Evolutionary conservation across 345 rosid species (phyloP).

Genomic region (Odontarrhena argentea): DNA sequence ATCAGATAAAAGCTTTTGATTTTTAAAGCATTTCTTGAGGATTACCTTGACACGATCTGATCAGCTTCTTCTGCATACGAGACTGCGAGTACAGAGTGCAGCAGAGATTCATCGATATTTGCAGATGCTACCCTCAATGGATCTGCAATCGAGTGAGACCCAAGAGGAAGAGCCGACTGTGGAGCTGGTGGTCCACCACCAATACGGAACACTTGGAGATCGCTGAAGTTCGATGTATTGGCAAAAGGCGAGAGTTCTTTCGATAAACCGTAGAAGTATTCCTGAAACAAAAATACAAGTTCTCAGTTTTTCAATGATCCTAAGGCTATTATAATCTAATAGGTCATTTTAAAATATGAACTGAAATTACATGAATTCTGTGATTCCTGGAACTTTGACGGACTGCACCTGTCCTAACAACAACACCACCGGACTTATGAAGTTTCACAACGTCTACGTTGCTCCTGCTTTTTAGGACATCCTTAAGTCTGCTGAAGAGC

Average conservation of each 20-base stretch:
- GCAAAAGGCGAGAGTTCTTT: conserved; percentile 85
- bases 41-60: conserved; percentile 70
- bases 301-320: background rate
- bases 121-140: conserved; percentile 65
- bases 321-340: too few species aligned
- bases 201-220: conserved; percentile 68
- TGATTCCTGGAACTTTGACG: conserved; percentile 67
- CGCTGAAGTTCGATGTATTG: conserved; percentile 60
- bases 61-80: conserved; percentile 81
- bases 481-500: conserved; percentile 90
- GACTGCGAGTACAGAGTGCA: conserved; percentile 83
- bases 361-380: conserved; percentile 59
- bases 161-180: conserved; percentile 78
- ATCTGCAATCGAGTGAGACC: conserved; percentile 52
- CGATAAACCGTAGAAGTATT: conserved; percentile 77
- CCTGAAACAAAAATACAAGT: conserved; percentile 46
- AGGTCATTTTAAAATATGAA: background rate
- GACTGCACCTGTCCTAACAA: conserved; percentile 60
- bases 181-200: conserved; percentile 95
- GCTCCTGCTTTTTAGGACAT: conserved; percentile 63
- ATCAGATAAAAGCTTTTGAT: conserved; percentile 1
- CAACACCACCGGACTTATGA: conserved; percentile 91
- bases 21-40: background rate
- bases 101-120: conserved; percentile 52
- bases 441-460: conserved; percentile 88